Base-by-base conservation (phyloP, 805 yeast genomes). In the Yarrowia sp. region DNA sequence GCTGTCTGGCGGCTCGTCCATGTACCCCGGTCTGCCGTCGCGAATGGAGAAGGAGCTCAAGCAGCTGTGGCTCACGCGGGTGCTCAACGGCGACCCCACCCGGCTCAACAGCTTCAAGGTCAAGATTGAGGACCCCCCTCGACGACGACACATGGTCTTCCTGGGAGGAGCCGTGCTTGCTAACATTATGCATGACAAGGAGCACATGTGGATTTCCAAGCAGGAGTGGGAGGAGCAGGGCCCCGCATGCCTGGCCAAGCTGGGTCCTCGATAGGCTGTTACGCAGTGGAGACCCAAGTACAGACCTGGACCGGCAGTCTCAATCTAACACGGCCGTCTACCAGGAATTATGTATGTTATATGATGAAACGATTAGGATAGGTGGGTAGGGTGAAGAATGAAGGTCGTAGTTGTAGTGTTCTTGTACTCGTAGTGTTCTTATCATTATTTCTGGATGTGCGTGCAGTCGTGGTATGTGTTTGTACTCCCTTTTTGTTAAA, bases 201-300 rank as follows among this genome's bases (percentile, higher is more conserved):
- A 93, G 73, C 98, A 93, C 76, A 91, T 95, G 97, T 95, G 99
- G 99, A 86, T 95, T 73, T 83, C 91, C 67, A 93, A 90, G 78
- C 92, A 90, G 77, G 99, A 95, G 81, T 95, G 98, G 98, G 95
- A 92, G 78, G 99, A 95, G 82, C 92, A 90, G 76, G 99, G 99
- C 41, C 86, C 97, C 52, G 85, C 93, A 45, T 86, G 91, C 12
- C 85, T 95, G 79, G 80, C 85, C 43, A 95, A 95, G 80, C 87
- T 95, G 75, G 99, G 98, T 8, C 97, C 98, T 70, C 87, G 98
- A 80, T 92, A 56, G 10, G 16, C 50, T 4, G 26, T 11, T 5
- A 16, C 26, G 5, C 2, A n/a, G 32, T 5, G 32, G 32, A 2
- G n/a, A 10, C 15, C 43, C 14, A 46, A 12, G n/a, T 22, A 22